Evolutionary conservation across 129 eudicot genomes (phyloP).

Genomic region (Solidago caesia): DNA sequence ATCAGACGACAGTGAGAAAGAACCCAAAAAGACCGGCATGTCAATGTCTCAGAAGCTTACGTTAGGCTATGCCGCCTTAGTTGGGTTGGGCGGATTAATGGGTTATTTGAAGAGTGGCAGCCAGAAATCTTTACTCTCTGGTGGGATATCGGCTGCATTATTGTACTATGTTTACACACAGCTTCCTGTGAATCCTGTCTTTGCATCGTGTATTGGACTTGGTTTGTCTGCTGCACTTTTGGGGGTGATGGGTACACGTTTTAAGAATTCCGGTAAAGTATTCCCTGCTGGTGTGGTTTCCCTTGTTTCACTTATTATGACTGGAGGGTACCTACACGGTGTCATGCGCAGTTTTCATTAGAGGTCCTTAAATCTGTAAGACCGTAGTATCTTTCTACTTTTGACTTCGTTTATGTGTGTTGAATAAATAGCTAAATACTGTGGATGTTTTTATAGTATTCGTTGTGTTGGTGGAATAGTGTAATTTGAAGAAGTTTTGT

Average conservation of each 20-base stretch:
- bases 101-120: constrained; percentile 90
- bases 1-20: constrained; percentile 46
- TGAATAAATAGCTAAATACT: constrained; percentile 28
- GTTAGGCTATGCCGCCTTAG: constrained; percentile 76
- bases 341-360: constrained; percentile 66
- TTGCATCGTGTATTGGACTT: constrained; percentile 76
- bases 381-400: constrained; percentile 8
- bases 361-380: constrained; percentile 9
- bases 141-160: constrained; percentile 67
- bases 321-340: constrained; percentile 85
- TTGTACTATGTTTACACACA: constrained; percentile 55
- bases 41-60: constrained; percentile 95
- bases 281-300: constrained; percentile 96
- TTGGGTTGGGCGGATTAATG: constrained; percentile 82
- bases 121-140: constrained; percentile 67
- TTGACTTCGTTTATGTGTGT: constrained; percentile 10
- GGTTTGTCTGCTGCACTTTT: constrained; percentile 86
- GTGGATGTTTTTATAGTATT: neutral
- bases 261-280: constrained; percentile 76
- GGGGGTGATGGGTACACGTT: constrained; percentile 84
- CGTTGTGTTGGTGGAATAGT: constrained; percentile 17
- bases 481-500: constrained; percentile 17
- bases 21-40: constrained; percentile 52
- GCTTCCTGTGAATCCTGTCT: constrained; percentile 70
- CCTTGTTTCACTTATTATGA: constrained; percentile 81